These are phyloP conservation scores for Venustampulla echinocandica DNA, from an alignment of 495 filamentous ascomycete genomes.

Conservation along the genomic window DNA sequence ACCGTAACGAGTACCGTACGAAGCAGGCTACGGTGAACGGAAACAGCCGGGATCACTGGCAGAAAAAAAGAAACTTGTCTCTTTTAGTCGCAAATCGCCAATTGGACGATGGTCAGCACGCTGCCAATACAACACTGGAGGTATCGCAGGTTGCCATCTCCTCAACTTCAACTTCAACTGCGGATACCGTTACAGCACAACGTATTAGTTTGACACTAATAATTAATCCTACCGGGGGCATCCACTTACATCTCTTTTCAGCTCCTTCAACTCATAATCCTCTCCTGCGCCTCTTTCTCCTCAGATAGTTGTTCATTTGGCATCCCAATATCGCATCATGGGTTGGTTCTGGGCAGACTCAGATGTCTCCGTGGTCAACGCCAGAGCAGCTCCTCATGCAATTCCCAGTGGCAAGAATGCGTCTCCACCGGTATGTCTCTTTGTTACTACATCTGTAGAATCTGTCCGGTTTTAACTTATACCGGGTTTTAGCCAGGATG, in stretches of 20 bases:
- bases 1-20: background rate
- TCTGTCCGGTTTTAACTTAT: no score
- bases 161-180: background rate
- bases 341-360: slow-evolving; percentile 97
- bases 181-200: no score
- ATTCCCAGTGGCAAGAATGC: slow-evolving; percentile 26
- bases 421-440: slow-evolving; percentile 65
- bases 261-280: background rate
- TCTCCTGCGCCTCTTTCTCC: background rate
- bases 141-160: no score
- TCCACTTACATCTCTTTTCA: background rate
- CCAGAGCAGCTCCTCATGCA: slow-evolving; percentile 23
- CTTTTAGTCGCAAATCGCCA: no score
- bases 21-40: background rate
- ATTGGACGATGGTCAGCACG: no score
- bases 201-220: no score
- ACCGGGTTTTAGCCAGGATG: slow-evolving; percentile 72
- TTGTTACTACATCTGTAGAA: slow-evolving; percentile 1
- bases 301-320: background rate
- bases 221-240: background rate
- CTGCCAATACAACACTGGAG: no score
- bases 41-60: slow-evolving; percentile 1
- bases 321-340: slow-evolving; percentile 51
- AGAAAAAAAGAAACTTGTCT: no score
- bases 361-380: slow-evolving; percentile 34